These are phyloP conservation scores for Heterobasidion parviporum DNA, from an alignment of 1,284 basidiomycete genomes.

Conservation along the genomic window DNA sequence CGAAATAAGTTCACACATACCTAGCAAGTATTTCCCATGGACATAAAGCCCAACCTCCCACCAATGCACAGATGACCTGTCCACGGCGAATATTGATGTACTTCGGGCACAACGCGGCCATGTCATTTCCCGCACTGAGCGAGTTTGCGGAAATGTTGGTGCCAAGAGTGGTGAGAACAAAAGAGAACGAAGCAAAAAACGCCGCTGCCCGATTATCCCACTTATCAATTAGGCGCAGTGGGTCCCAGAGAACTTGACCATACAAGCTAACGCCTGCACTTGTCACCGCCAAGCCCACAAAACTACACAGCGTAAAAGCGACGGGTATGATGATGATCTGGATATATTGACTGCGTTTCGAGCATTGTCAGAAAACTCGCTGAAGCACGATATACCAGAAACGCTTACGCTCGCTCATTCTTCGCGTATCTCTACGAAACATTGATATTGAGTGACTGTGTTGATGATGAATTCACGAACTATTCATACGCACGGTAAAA, in stretches of 20 bases:
- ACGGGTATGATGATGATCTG: constrained; percentile 66
- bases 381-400: neutral
- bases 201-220: constrained; percentile 74
- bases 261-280: constrained; percentile 59
- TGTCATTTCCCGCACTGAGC: constrained; percentile 71
- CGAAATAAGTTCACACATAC: constrained; percentile 15
- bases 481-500: constrained; percentile 41
- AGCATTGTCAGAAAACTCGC: neutral
- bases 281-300: constrained; percentile 61
- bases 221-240: constrained; percentile 46
- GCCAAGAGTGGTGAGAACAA: constrained; percentile 60
- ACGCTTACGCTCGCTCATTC: constrained; percentile 43
- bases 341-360: constrained; percentile 44
- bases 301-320: constrained; percentile 51
- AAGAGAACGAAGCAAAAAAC: constrained; percentile 68
- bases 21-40: constrained; percentile 49
- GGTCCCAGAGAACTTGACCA: constrained; percentile 44
- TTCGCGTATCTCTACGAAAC: constrained; percentile 49
- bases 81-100: constrained; percentile 74
- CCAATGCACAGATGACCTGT: constrained; percentile 62
- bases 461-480: neutral
- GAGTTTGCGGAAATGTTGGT: constrained; percentile 75
- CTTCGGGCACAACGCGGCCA: constrained; percentile 56
- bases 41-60: constrained; percentile 57
- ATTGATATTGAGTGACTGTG: neutral